Evolutionary conservation across 2,329 filamentous ascomycete species (phyloP).

Genomic region (Ophiocordyceps camponoti-saundersi): DNA sequence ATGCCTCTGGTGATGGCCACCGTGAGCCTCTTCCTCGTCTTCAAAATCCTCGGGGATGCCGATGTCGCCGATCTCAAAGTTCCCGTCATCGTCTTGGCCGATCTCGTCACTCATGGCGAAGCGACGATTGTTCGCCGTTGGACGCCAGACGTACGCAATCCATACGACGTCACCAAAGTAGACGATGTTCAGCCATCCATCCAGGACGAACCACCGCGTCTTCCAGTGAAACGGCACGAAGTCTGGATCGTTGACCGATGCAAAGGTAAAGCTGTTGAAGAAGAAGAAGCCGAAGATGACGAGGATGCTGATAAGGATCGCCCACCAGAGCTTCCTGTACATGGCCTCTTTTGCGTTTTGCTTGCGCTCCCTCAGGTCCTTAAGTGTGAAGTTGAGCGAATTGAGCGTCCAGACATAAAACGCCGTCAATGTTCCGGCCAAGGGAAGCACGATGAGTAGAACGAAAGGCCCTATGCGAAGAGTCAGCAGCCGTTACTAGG

Average conservation of each 20-base stretch:
- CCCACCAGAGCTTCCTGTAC: conserved; percentile 99
- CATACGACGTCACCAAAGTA: conserved; percentile 89
- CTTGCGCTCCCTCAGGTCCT: conserved; percentile 86
- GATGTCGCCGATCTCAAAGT: conserved; percentile 86
- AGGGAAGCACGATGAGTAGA: conserved; percentile 78
- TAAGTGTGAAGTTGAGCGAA: conserved; percentile 85
- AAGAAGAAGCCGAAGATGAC: conserved; percentile 99
- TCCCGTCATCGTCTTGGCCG: conserved; percentile 91
- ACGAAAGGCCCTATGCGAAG: conserved; percentile 54
- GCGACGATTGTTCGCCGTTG: conserved; percentile 87
- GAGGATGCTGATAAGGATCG: conserved; percentile 77
- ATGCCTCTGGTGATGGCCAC: conserved; percentile 19
- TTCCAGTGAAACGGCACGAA: conserved; percentile 97
- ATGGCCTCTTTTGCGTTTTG: conserved; percentile 85
- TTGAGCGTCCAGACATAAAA: conserved; percentile 99
- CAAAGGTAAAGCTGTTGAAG: conserved; percentile 92
- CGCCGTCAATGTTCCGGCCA: conserved; percentile 80
- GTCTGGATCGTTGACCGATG: conserved; percentile 65
- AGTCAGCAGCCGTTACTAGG: conserved; percentile 6
- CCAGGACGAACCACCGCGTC: conserved; percentile 89
- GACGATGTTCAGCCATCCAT: conserved; percentile 93
- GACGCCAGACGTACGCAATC: conserved; percentile 90
- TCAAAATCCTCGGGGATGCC: conserved; percentile 54
- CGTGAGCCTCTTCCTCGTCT: conserved; percentile 32
- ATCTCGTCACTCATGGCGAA: conserved; percentile 99